phyloP scores from a whole-genome alignment of 371 early-diverging fungal genomes.

The Parasitella parasitica region DNA sequence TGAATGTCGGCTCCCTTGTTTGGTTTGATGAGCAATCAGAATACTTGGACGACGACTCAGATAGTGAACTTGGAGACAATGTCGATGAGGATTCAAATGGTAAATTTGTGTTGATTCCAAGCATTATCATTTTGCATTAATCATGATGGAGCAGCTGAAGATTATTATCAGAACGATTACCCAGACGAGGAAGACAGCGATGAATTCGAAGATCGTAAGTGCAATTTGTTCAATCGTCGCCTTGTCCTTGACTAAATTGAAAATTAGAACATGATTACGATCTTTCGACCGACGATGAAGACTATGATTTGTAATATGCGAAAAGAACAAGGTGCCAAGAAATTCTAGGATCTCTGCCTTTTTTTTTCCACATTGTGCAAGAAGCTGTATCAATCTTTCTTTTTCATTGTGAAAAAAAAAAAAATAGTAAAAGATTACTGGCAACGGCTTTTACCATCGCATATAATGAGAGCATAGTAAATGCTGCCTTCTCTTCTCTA shows the following conservation, averaged over 20 bases:
- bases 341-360: no score
- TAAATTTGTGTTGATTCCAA: slow-evolving; percentile 8
- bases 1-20: slow-evolving; percentile 51
- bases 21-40: slow-evolving; percentile 54
- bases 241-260: not conserved
- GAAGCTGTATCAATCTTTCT: no score
- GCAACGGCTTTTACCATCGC: no score
- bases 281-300: slow-evolving; percentile 37
- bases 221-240: not conserved
- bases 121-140: not conserved
- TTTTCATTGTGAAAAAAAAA: no score
- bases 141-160: slow-evolving; percentile 60
- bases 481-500: no score
- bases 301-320: slow-evolving; percentile 12
- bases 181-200: slow-evolving; percentile 55
- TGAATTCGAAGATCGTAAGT: slow-evolving; percentile 49
- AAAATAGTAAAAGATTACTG: no score
- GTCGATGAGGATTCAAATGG: slow-evolving; percentile 66
- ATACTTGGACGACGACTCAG: slow-evolving; percentile 55
- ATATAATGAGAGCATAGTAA: no score
- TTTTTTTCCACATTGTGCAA: no score
- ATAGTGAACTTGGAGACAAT: slow-evolving; percentile 52
- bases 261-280: slow-evolving; percentile 20
- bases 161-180: slow-evolving; percentile 65
- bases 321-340: not conserved